Evolutionary conservation across 257 asterid genomes (phyloP).

Genomic region (Solanum bukasovii): DNA sequence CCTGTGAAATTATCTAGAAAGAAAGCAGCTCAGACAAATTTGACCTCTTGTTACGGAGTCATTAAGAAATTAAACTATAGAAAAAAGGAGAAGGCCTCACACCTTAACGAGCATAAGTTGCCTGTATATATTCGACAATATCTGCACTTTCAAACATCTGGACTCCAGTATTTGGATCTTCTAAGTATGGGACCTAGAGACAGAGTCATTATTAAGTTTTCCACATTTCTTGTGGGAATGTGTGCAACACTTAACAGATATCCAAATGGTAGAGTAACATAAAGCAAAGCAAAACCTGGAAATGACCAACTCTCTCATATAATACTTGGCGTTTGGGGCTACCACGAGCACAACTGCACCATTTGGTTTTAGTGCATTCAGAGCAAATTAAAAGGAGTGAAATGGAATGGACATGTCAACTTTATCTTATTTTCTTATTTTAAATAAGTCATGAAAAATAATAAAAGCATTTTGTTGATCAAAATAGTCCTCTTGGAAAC

Average conservation of each 20-base stretch:
- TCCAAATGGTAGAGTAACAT: background rate
- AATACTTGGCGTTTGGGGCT: slow-evolving; percentile 71
- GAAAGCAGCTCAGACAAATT: background rate
- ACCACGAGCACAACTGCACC: slow-evolving; percentile 87
- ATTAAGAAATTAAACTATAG: background rate
- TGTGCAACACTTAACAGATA: background rate
- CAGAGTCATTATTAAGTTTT: background rate
- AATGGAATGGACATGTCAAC: background rate
- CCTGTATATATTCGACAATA: slow-evolving; percentile 65
- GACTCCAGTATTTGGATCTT: slow-evolving; percentile 89
- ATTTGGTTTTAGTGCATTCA: background rate
- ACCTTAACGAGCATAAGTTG: slow-evolving; percentile 60
- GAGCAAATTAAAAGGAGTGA: background rate
- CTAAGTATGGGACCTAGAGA: slow-evolving; percentile 78
- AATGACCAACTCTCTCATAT: slow-evolving; percentile 66
- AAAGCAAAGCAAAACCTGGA: slow-evolving; percentile 42
- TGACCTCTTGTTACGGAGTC: background rate
- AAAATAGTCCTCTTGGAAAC: background rate
- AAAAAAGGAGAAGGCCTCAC: background rate
- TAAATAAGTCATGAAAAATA: background rate
- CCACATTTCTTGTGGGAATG: background rate
- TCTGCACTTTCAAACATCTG: slow-evolving; percentile 96
- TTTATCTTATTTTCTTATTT: background rate
- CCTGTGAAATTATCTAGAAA: background rate
- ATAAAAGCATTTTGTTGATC: background rate